phyloP scores from a whole-genome alignment of 345 rosid species.

The Carallia pectinifolia region DNA sequence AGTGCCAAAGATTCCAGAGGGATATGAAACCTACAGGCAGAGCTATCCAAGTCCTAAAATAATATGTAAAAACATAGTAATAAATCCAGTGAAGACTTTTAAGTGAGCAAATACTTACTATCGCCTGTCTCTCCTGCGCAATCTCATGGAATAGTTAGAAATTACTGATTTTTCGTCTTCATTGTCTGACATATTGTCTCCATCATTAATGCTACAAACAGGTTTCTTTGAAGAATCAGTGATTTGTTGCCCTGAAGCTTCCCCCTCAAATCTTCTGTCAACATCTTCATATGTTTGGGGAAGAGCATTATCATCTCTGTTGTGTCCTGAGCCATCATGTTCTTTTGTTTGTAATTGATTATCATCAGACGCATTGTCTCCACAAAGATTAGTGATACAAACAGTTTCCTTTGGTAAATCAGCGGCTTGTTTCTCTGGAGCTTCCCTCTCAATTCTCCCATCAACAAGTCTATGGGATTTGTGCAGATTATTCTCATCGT shows the following conservation, averaged over 20 bases:
- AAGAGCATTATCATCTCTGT: no score
- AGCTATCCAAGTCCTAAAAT: slow-evolving; percentile 1
- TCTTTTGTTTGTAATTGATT: no score
- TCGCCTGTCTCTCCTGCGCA: slow-evolving; percentile 11
- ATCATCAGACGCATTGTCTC: no score
- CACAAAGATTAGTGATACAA: no score
- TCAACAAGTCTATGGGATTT: not conserved
- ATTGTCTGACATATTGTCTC: slow-evolving; percentile 1
- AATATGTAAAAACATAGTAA: not conserved
- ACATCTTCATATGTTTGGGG: slow-evolving; percentile 9
- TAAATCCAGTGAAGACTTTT: not conserved
- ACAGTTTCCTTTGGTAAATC: no score
- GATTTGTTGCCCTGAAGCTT: slow-evolving; percentile 19
- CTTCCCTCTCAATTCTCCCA: no score
- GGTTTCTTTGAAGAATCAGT: slow-evolving; percentile 15
- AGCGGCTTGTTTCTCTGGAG: no score
- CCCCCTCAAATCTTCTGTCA: slow-evolving; percentile 20
- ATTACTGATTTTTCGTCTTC: slow-evolving; percentile 19
- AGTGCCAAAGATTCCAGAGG: not conserved
- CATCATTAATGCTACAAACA: slow-evolving; percentile 12
- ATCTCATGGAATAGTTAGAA: slow-evolving; percentile 10
- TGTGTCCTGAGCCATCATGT: no score
- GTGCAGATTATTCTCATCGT: slow-evolving; percentile 3
- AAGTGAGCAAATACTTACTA: slow-evolving; percentile 19
- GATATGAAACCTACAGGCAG: not conserved